phyloP scores from a whole-genome alignment of 176 grass and related monocot species.

The Saccharum officinarum region DNA sequence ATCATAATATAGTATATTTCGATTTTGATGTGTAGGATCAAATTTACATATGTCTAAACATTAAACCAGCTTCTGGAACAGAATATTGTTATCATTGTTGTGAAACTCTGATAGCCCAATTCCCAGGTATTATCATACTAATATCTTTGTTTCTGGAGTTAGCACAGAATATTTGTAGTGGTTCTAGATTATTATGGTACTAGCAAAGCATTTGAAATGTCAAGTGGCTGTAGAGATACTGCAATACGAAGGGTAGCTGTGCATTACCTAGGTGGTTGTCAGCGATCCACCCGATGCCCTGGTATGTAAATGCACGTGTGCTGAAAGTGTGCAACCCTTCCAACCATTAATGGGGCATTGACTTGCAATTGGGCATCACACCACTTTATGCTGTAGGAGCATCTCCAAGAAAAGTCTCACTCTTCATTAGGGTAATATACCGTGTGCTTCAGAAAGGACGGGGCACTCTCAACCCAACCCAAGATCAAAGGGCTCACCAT shows the following conservation, averaged over 20 bases:
- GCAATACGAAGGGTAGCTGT: not conserved
- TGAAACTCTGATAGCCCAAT: not conserved
- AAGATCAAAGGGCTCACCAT: not conserved
- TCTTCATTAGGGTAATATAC: not conserved
- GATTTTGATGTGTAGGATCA: not conserved
- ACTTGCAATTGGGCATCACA: not conserved
- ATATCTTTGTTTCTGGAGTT: not conserved
- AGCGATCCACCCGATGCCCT: not conserved
- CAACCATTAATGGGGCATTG: not conserved
- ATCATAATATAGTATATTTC: not conserved
- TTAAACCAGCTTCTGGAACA: not conserved
- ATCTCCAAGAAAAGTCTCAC: not conserved
- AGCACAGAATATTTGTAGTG: not conserved
- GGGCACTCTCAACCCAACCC: not conserved
- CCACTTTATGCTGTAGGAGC: not conserved
- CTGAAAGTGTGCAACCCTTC: not conserved
- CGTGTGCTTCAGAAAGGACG: not conserved
- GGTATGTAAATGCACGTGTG: not conserved
- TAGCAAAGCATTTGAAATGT: not conserved
- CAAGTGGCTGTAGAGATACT: not conserved
- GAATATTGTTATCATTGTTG: not conserved
- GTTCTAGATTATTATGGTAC: not conserved
- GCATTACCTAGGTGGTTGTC: not conserved
- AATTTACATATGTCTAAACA: not conserved
- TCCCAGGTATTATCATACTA: not conserved